Conservation (phyloP, 2,329 filamentous ascomycete genomes). For the Sphaerostilbella broomeana region DNA sequence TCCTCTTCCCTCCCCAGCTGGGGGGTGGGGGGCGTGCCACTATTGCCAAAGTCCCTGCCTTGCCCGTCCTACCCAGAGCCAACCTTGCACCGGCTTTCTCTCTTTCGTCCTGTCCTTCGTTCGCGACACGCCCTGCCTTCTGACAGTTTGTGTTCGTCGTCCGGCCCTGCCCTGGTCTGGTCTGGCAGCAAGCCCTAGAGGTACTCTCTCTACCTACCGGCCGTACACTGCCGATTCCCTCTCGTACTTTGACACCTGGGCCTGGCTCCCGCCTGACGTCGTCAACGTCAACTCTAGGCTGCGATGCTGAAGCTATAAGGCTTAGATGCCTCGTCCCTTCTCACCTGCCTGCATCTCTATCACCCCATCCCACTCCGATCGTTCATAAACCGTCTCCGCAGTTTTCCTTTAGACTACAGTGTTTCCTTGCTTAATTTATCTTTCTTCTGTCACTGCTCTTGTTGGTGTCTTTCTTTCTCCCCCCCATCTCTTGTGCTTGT, state of each 20-base stretch:
- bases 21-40: too few relatives aligned
- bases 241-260: constrained; percentile 4
- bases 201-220: background rate
- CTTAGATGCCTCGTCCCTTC: constrained; percentile 40
- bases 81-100: constrained; percentile 5
- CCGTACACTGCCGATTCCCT: constrained; percentile 9
- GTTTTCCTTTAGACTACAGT: constrained; percentile 14
- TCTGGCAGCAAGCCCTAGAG: background rate
- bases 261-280: constrained; percentile 8
- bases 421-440: constrained; percentile 12
- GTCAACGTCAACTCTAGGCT: constrained; percentile 23
- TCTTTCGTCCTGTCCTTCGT: constrained; percentile 6
- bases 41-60: too few relatives aligned
- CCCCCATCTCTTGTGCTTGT: constrained; percentile 6
- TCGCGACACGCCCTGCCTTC: constrained; percentile 6
- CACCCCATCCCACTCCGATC: constrained; percentile 14
- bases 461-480: constrained; percentile 7
- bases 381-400: constrained; percentile 15
- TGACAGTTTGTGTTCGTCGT: constrained; percentile 1
- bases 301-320: constrained; percentile 42
- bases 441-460: constrained; percentile 5
- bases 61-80: background rate
- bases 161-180: background rate
- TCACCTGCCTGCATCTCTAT: constrained; percentile 23
- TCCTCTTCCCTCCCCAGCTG: too few relatives aligned